These are phyloP conservation scores for Athelia psychrophila DNA, from an alignment of 1,284 basidiomycete species.

Conservation along the genomic window DNA sequence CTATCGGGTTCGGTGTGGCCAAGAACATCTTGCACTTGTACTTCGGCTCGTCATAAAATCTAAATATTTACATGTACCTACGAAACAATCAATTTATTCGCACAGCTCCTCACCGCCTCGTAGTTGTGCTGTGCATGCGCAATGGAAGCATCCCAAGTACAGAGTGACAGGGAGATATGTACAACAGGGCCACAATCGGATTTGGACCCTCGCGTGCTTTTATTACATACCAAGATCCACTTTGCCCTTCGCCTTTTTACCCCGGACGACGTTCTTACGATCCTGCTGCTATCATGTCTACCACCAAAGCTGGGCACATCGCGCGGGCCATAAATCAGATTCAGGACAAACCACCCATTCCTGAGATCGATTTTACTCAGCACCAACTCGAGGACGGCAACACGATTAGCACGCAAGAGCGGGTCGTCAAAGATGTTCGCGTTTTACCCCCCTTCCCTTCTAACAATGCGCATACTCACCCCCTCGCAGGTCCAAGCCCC, in stretches of 20 bases:
- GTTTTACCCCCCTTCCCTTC: slow-evolving; percentile 5
- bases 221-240: not conserved
- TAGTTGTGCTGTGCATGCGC: too few species aligned
- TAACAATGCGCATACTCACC: not conserved
- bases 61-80: not conserved
- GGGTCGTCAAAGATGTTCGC: slow-evolving; percentile 81
- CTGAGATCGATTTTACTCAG: slow-evolving; percentile 84
- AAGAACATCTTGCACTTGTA: slow-evolving; percentile 75
- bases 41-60: slow-evolving; percentile 61
- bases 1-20: slow-evolving; percentile 89
- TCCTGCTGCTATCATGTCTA: not conserved
- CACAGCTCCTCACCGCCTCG: too few species aligned
- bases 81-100: not conserved
- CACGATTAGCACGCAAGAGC: slow-evolving; percentile 82
- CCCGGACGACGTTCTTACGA: not conserved
- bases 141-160: too few species aligned
- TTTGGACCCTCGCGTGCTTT: not conserved
- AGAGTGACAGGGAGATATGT: too few species aligned
- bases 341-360: slow-evolving; percentile 57
- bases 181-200: too few species aligned
- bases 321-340: slow-evolving; percentile 77
- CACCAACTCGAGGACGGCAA: slow-evolving; percentile 89
- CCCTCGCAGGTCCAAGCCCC: slow-evolving; percentile 83
- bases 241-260: not conserved
- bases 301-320: slow-evolving; percentile 45